phyloP scores from a whole-genome alignment of 2,329 filamentous ascomycete genomes.

The Neocucurbitaria cava region DNA sequence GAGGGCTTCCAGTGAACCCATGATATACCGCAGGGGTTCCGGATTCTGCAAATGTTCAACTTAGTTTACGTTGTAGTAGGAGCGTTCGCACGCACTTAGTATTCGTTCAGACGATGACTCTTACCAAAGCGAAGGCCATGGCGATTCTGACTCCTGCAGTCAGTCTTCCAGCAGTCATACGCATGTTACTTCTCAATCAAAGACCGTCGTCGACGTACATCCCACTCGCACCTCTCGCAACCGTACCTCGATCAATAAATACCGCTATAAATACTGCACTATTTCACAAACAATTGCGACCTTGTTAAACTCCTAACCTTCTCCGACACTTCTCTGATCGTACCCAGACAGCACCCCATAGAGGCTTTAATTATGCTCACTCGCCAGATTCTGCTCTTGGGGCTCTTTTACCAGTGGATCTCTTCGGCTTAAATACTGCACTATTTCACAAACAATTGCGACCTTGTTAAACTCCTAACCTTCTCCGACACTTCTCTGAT shows the following conservation, averaged over 20 bases:
- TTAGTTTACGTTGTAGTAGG: too few relatives aligned
- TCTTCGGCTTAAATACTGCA: too few relatives aligned
- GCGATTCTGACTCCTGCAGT: neutral
- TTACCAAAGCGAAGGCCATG: neutral
- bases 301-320: neutral
- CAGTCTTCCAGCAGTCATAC: neutral
- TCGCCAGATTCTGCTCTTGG: neutral
- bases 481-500: neutral
- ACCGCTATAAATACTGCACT: too few relatives aligned
- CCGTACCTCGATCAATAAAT: neutral
- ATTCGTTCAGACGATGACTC: neutral
- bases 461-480: neutral
- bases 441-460: neutral
- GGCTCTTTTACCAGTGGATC: neutral
- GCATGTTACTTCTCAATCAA: neutral
- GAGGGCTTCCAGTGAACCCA: constrained; percentile 7
- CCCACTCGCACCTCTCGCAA: neutral
- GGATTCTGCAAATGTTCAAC: too few relatives aligned
- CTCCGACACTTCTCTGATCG: neutral
- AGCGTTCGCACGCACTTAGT: neutral
- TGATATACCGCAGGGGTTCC: neutral
- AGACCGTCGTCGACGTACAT: neutral
- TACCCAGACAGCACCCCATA: too few relatives aligned
- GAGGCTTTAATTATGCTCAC: neutral
- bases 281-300: neutral